Evolutionary conservation across 1,139 yeast genomes (phyloP), one percentile per base, ranked within the genome.

Genomic region (Pneumocystis wakefieldiae): DNA sequence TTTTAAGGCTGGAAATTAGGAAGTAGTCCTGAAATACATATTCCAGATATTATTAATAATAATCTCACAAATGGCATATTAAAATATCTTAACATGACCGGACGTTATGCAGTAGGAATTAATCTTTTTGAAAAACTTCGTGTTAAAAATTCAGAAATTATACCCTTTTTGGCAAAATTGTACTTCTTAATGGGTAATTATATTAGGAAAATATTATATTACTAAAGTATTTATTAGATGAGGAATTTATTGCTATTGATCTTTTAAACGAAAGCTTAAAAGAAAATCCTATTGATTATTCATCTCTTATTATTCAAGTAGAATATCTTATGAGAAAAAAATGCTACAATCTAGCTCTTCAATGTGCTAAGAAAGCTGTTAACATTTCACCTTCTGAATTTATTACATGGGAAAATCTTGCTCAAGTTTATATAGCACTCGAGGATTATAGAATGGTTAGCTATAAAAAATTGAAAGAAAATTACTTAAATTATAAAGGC

Each of bases 371-470:
- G 62, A 82, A 85, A 36, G 86, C 96, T 0, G 89, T 89, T 14
- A 83, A 85, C 68, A 79, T 91, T 0, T 81, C 91, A 0, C 96
- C 97, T 0, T 84, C 94, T 1, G 95, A 87, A 71, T 91, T 88
- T 73, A 80, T 81, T 66, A 79, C 94, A 5, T 92, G 97, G 98
- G 82, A 86, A 19, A 76, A 80, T 66, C 76, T 92, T 62, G 88
- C 89, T 1, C 80, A 81, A 70, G 84, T 85, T 14, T 87, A 91
- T 71, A 85, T 91, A 57, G 77, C 83, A 63, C 76, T 80, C 67
- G 84, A 82, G 63, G 89, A 89, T 72, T 86, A 81, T 69, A 84
- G 83, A 66, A 83, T 64, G 42, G 67, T 48, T 65, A 64, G 19
- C 62, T 36, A 29, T 36, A 19, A 28, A 29, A 12, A 17, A 7